Conservation (phyloP, 129 eudicot species). For the Artemisia annua region DNA sequence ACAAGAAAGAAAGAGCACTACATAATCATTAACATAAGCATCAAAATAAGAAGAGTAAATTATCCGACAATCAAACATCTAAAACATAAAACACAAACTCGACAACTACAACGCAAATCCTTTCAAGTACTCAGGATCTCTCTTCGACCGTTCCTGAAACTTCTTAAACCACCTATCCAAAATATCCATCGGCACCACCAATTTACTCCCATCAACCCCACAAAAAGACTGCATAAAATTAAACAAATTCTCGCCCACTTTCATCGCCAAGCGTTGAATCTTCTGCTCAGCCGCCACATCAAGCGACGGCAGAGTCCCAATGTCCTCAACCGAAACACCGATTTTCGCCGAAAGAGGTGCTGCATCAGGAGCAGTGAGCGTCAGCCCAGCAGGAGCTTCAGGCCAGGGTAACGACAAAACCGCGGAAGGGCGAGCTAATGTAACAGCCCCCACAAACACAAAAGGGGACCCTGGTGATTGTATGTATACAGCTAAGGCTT, state of each 20-base stretch:
- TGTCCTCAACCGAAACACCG: slow-evolving; percentile 79
- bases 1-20: no score
- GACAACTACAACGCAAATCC: slow-evolving; percentile 65
- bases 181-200: slow-evolving; percentile 94
- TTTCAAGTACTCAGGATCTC: slow-evolving; percentile 91
- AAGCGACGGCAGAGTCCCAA: slow-evolving; percentile 69
- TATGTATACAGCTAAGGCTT: slow-evolving; percentile 87
- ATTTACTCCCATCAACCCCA: slow-evolving; percentile 88
- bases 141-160: slow-evolving; percentile 90
- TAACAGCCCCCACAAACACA: slow-evolving; percentile 76
- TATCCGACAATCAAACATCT: no score
- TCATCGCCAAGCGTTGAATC: slow-evolving; percentile 83
- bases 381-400: slow-evolving; percentile 41
- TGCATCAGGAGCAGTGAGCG: slow-evolving; percentile 55
- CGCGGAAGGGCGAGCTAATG: slow-evolving; percentile 79
- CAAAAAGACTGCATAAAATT: slow-evolving; percentile 99
- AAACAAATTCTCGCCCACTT: slow-evolving; percentile 90
- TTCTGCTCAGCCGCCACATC: slow-evolving; percentile 80
- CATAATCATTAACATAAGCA: no score
- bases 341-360: slow-evolving; percentile 77
- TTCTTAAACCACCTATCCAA: slow-evolving; percentile 98
- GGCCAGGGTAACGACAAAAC: slow-evolving; percentile 85
- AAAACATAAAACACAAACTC: no score
- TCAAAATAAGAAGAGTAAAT: no score
- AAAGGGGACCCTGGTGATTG: slow-evolving; percentile 90